These are phyloP conservation scores for Suhomyces panamericanus DNA, from an alignment of 1,139 yeast genomes.

Conservation along the genomic window DNA sequence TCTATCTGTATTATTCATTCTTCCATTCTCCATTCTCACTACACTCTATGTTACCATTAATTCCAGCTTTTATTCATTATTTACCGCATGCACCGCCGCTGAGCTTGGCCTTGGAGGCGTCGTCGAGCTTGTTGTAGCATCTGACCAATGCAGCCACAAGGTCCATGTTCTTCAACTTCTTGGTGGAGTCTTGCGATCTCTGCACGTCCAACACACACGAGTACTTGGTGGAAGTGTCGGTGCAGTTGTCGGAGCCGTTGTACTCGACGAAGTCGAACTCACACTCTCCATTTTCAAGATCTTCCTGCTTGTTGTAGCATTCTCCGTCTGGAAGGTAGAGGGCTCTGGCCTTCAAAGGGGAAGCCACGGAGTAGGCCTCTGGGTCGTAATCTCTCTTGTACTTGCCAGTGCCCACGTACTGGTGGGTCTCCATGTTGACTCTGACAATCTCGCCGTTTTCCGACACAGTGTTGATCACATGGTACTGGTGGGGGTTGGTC, in stretches of 20 bases:
- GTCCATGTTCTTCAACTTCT: conserved; percentile 14
- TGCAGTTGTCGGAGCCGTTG: conserved; percentile 15
- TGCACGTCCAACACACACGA: conserved; percentile 18
- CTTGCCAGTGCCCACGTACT: conserved; percentile 14
- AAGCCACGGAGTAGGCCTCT: conserved; percentile 13
- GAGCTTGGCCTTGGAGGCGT: conserved; percentile 12
- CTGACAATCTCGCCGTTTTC: conserved; percentile 15
- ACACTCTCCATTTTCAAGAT: conserved; percentile 15
- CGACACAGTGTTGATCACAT: conserved; percentile 17
- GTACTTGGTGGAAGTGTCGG: conserved; percentile 13
- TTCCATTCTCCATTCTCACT: no score
- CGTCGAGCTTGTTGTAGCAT: conserved; percentile 15
- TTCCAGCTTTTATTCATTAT: conserved; percentile 4
- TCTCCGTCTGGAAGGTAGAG: conserved; percentile 5
- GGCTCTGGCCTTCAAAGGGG: conserved; percentile 8
- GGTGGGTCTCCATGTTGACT: conserved; percentile 19
- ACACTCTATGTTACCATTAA: no score
- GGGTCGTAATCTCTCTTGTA: conserved; percentile 15
- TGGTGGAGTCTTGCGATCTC: conserved; percentile 13
- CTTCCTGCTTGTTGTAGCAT: conserved; percentile 17
- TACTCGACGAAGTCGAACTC: conserved; percentile 16
- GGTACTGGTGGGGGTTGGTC: conserved; percentile 12
- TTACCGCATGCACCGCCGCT: conserved; percentile 17
- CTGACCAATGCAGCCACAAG: conserved; percentile 16
- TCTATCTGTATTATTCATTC: no score